Evolutionary conservation across 768 basidiomycete genomes (phyloP), one percentile per base, ranked within the genome.

Genomic region (Phylloporus arenicola): DNA sequence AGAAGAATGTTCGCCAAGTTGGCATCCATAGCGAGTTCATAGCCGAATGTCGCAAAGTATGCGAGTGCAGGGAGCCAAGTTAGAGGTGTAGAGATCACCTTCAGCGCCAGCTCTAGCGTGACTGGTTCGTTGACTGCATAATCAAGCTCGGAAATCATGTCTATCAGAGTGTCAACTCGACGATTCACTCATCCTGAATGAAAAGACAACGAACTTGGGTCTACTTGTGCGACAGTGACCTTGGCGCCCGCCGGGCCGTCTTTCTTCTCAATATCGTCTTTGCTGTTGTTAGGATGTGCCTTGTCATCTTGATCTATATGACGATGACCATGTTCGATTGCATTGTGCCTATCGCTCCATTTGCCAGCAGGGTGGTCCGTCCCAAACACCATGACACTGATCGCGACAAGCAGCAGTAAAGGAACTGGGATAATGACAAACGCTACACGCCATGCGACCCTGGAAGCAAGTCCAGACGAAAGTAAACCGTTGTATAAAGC

Each of bases 381-480:
- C 2, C 79, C 80, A 48, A 76, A 75, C 13, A 75, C 45, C 17
- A 82, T 51, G 17, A 63, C 70, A 10, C 73, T 39, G 3, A 54
- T 45, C 6, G 80, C 79, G 9, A 73, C 69, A 19, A 67, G 39
- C 45, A 81, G 62, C 3, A 83, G 67, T 31, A 76, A 63, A 1
- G 81, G 81, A 0, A 78, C 76, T 3, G 81, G 80, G n/a, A 82
- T 75, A 35, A 79, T 68, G 3, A 68, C 80, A 55, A 82, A 83
- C 1, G 80, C 65, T 5, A 70, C 75, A 42, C 82, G 65, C 82
- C 82, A 83, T 5, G 81, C 76, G 0, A 68, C 51, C 50, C 75
- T 70, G 11, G 69, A 43, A 0, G 64, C 54, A 25, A 80, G 64
- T 1, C 74, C 74, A 22, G 68, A 59, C 1, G 59, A 54, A 17